Conservation (phyloP, 345 rosid species). For the Sonneratia caseolaris region DNA sequence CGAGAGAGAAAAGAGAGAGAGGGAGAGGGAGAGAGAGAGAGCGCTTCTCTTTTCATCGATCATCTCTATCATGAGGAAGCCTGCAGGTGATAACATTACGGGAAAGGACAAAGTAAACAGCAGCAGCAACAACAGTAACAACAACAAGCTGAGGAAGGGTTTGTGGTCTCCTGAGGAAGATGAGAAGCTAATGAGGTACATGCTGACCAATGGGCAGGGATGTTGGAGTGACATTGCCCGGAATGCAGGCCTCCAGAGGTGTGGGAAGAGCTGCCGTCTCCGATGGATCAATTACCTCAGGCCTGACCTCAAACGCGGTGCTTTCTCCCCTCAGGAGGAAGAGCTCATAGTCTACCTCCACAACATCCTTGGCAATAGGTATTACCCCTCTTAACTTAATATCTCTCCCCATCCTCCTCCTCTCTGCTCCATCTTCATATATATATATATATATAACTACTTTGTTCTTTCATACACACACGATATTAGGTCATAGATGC, state of each 20-base stretch:
- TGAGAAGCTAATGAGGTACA: constrained; percentile 61
- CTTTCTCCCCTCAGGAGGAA: constrained; percentile 68
- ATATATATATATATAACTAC: not conserved
- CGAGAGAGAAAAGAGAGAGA: not conserved
- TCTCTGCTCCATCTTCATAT: not conserved
- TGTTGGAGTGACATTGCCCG: constrained; percentile 80
- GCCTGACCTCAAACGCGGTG: constrained; percentile 78
- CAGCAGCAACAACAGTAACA: constrained; percentile 11
- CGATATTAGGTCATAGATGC: not conserved
- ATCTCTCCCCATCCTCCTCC: too few relatives aligned
- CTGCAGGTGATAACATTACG: constrained; percentile 4
- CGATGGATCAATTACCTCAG: constrained; percentile 79
- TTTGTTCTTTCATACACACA: not conserved
- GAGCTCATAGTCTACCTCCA: constrained; percentile 67
- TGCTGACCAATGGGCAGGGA: constrained; percentile 70
- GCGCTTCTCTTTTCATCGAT: not conserved
- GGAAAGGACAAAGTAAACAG: constrained; percentile 12
- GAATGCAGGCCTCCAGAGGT: constrained; percentile 67
- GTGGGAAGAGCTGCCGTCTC: constrained; percentile 80
- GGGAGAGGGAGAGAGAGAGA: not conserved
- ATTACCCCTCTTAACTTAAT: not conserved
- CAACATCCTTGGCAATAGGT: constrained; percentile 79
- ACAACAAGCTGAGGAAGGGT: constrained; percentile 52
- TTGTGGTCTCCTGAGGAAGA: constrained; percentile 89
- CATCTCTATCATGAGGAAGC: constrained; percentile 11